phyloP scores from a whole-genome alignment of 2,329 filamentous ascomycete species.

The Penicillium capsulatum region DNA sequence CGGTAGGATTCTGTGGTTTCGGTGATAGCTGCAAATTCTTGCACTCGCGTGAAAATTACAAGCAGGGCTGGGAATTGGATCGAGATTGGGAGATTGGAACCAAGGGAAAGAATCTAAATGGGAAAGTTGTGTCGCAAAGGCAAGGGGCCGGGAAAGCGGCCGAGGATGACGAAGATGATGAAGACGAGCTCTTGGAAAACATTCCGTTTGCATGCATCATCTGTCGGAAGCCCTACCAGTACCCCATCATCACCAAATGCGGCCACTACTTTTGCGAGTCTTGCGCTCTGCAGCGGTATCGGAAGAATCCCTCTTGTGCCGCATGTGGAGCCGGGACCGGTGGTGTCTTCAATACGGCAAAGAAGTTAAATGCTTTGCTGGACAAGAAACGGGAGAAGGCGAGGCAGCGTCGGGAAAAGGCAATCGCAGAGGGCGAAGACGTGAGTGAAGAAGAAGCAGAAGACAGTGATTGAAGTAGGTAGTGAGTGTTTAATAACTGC shows the following conservation, averaged over 20 bases:
- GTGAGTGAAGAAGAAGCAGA: conserved; percentile 43
- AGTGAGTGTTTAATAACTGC: background rate
- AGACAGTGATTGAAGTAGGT: conserved; percentile 3
- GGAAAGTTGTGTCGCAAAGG: conserved; percentile 48
- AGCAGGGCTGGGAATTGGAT: conserved; percentile 93
- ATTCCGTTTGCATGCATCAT: conserved; percentile 90
- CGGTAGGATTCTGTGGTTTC: conserved; percentile 52
- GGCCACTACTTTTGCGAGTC: conserved; percentile 94
- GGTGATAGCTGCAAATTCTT: conserved; percentile 74
- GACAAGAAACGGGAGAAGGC: conserved; percentile 63
- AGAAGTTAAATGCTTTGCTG: conserved; percentile 73
- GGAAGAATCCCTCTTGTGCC: conserved; percentile 80
- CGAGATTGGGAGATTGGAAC: conserved; percentile 85
- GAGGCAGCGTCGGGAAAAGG: conserved; percentile 50
- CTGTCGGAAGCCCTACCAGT: conserved; percentile 72
- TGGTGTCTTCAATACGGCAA: conserved; percentile 85
- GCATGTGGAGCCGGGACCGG: conserved; percentile 80
- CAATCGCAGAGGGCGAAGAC: conserved; percentile 52
- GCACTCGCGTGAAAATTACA: conserved; percentile 61
- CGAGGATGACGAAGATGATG: conserved; percentile 52
- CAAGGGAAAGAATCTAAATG: conserved; percentile 50
- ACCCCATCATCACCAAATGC: conserved; percentile 81
- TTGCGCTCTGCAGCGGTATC: conserved; percentile 81
- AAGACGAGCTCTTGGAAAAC: conserved; percentile 69
- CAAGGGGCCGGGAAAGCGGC: conserved; percentile 44